phyloP scores from a whole-genome alignment of 768 basidiomycete species.

The Russula foetens region DNA sequence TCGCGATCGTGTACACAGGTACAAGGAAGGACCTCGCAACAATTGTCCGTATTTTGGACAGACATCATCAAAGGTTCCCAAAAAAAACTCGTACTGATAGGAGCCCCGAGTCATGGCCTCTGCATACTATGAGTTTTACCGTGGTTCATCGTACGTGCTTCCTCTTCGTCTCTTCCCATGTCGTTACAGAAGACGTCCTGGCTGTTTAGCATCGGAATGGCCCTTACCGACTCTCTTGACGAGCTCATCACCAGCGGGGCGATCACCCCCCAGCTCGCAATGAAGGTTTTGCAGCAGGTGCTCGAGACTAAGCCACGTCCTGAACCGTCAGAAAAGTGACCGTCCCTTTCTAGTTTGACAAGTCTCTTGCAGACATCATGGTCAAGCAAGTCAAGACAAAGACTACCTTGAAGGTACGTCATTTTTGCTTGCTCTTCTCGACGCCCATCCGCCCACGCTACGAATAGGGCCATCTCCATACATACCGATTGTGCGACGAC shows the following conservation, averaged over 20 bases:
- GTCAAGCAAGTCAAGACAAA: constrained; percentile 92
- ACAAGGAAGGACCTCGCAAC: background rate
- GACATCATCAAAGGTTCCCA: background rate
- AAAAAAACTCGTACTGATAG: background rate
- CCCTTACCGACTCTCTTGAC: constrained; percentile 95
- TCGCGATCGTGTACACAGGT: background rate
- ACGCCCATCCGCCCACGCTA: background rate
- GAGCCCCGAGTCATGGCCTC: constrained; percentile 48
- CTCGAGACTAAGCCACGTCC: constrained; percentile 1
- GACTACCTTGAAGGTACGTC: constrained; percentile 77
- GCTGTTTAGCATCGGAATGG: constrained; percentile 79
- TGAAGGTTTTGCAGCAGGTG: constrained; percentile 98
- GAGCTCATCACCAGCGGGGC: constrained; percentile 95
- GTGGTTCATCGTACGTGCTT: constrained; percentile 74
- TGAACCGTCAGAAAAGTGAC: background rate
- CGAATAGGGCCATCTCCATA: constrained; percentile 71
- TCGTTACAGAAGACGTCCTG: constrained; percentile 2
- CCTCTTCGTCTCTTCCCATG: constrained; percentile 26
- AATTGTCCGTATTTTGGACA: background rate
- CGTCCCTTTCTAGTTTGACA: constrained; percentile 68
- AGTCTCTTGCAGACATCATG: constrained; percentile 87
- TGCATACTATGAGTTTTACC: constrained; percentile 89
- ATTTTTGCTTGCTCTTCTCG: background rate
- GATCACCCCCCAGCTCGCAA: constrained; percentile 96
- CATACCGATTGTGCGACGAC: constrained; percentile 89